Percentiles rank a stretch among this genome's conserved stretches.
phyloP scores from a whole-genome alignment of 805 yeast genomes.

The Wickerhamomyces mucosus region DNA sequence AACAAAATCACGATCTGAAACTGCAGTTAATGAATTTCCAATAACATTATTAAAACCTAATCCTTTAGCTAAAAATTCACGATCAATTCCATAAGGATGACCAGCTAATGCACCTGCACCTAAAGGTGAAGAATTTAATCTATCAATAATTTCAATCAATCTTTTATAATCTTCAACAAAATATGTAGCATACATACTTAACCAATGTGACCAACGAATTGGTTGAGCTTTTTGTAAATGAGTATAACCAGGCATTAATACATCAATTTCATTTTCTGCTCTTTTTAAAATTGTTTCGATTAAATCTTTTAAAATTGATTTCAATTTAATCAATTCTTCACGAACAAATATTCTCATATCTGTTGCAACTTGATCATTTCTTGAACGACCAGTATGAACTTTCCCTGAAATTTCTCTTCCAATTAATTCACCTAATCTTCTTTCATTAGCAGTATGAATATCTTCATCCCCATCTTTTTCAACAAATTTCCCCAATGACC shows the following conservation, averaged over 20 bases:
- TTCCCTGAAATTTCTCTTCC: conserved; percentile 93
- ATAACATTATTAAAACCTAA: conserved; percentile 79
- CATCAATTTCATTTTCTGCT: conserved; percentile 80
- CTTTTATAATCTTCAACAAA: conserved; percentile 86
- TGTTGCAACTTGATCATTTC: conserved; percentile 99
- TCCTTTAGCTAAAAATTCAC: conserved; percentile 76
- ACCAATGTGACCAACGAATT: conserved; percentile 99
- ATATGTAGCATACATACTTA: conserved; percentile 89
- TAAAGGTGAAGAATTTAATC: conserved; percentile 84
- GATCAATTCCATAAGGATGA: conserved; percentile 97
- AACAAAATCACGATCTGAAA: conserved; percentile 94
- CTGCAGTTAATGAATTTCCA: conserved; percentile 96
- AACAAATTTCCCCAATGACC: conserved; percentile 61
- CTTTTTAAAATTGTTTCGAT: conserved; percentile 62
- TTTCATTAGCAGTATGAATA: conserved; percentile 97
- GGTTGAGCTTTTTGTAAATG: conserved; percentile 98
- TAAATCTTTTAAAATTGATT: conserved; percentile 46
- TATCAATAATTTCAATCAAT: conserved; percentile 64
- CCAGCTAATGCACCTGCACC: conserved; percentile 99
- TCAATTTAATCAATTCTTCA: conserved; percentile 52
- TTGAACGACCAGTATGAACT: conserved; percentile 97
- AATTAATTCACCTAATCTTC: conserved; percentile 92
- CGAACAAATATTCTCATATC: conserved; percentile 95
- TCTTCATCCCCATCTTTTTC: conserved; percentile 93
- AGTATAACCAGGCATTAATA: conserved; percentile 97